Conservation (phyloP, 768 basidiomycete species). For the Trametes gibbosa region DNA sequence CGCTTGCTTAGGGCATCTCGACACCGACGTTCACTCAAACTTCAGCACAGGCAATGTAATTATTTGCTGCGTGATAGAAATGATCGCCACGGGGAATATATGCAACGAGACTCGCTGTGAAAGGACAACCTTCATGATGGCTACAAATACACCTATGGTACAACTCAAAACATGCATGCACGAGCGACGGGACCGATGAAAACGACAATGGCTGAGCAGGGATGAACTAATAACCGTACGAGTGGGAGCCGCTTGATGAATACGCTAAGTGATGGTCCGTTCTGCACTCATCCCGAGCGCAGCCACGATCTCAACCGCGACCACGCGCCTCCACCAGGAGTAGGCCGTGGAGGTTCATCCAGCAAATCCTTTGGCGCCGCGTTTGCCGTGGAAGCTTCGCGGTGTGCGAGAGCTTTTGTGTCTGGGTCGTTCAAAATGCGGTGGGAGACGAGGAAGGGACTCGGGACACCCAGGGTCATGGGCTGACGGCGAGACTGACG, state of each 20-base stretch:
- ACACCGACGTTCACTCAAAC: background rate
- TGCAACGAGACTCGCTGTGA: background rate
- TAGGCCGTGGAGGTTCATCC: background rate
- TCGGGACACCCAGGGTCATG: constrained; percentile 41
- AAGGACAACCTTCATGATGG: background rate
- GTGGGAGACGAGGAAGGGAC: constrained; percentile 30
- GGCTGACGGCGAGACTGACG: constrained; percentile 72
- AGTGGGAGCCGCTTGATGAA: background rate
- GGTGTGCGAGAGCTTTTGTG: constrained; percentile 5
- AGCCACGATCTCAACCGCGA: constrained; percentile 44
- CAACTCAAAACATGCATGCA: constrained; percentile 14
- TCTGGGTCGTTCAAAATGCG: constrained; percentile 12
- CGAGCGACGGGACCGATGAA: background rate
- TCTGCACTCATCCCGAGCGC: constrained; percentile 15
- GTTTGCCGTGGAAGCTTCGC: background rate
- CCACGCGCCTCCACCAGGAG: constrained; percentile 32
- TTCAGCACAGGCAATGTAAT: background rate
- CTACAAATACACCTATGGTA: constrained; percentile 23
- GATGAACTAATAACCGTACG: background rate
- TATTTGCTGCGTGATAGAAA: no score
- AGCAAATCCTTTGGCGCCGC: constrained; percentile 2
- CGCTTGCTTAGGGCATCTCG: no score
- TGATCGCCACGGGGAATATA: background rate
- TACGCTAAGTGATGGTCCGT: constrained; percentile 1
- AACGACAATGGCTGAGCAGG: constrained; percentile 7